Conservation (phyloP, 495 filamentous ascomycete species). For the Aspergillus coremiiformis region DNA sequence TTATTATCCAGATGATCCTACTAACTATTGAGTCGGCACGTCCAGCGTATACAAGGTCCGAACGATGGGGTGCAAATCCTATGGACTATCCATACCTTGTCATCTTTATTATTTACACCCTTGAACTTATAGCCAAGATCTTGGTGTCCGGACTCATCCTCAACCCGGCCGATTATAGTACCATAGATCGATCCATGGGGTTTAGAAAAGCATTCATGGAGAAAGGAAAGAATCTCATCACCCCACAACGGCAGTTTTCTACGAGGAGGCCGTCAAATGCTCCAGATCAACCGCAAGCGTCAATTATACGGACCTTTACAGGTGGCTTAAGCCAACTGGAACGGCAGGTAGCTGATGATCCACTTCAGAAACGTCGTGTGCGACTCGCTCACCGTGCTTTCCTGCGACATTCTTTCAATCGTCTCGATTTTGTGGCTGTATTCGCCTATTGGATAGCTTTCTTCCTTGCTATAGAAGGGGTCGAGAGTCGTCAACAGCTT, state of each 20-base stretch:
- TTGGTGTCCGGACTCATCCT: conserved; percentile 89
- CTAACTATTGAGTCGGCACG: conserved; percentile 72
- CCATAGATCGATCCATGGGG: conserved; percentile 62
- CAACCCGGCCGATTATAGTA: conserved; percentile 81
- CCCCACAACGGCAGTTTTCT: conserved; percentile 65
- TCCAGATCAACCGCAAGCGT: conserved; percentile 47
- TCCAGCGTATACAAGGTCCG: conserved; percentile 52
- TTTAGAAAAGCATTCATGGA: conserved; percentile 64
- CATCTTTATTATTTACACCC: conserved; percentile 85
- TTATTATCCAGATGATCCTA: conserved; percentile 80
- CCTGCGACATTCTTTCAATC: conserved; percentile 89
- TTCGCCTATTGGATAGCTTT: conserved; percentile 93
- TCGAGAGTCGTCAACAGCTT: conserved; percentile 61
- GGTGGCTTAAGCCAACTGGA: conserved; percentile 52
- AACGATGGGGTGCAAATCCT: conserved; percentile 55
- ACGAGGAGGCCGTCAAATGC: conserved; percentile 38
- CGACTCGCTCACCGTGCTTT: conserved; percentile 88
- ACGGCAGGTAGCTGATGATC: conserved; percentile 48
- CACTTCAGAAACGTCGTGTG: conserved; percentile 72
- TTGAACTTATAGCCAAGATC: conserved; percentile 72
- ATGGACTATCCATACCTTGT: conserved; percentile 76
- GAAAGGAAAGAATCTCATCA: conserved; percentile 70
- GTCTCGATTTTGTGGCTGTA: conserved; percentile 93
- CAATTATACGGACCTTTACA: conserved; percentile 79
- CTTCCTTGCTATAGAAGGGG: conserved; percentile 54